A percentile compares a stretch with the other conserved stretches of the same genome.
phyloP scores from a whole-genome alignment of 768 basidiomycete species.

The Leccinum uliginosum region DNA sequence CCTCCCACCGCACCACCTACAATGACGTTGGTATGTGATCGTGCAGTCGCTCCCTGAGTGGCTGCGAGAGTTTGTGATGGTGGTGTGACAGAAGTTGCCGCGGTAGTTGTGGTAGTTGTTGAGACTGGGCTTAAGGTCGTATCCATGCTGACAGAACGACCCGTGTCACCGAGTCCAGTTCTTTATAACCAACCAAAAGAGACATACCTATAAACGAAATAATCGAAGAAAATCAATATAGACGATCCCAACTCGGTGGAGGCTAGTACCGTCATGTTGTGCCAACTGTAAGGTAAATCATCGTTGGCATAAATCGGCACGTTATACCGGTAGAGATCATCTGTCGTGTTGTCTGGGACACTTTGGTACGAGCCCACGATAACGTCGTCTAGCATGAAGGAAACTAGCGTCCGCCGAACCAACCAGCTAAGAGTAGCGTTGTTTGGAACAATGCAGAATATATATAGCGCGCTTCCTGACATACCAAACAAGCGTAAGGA shows the following conservation, averaged over 20 bases:
- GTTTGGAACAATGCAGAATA: conserved; percentile 19
- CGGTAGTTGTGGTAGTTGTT: neutral
- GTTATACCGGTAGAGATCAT: conserved; percentile 8
- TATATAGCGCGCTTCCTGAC: conserved; percentile 13
- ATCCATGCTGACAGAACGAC: too few relatives aligned
- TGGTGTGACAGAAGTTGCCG: neutral
- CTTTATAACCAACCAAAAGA: too few relatives aligned
- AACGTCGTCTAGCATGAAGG: conserved; percentile 8
- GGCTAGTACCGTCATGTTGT: conserved; percentile 8
- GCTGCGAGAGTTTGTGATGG: neutral
- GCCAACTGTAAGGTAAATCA: neutral
- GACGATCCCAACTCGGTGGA: neutral
- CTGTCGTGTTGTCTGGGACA: neutral
- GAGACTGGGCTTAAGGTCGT: too few relatives aligned
- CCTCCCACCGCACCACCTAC: conserved; percentile 11
- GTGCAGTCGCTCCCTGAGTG: neutral
- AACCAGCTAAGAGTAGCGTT: neutral
- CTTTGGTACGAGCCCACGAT: neutral
- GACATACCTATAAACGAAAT: conserved; percentile 18
- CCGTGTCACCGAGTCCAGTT: too few relatives aligned
- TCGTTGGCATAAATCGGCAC: conserved; percentile 12
- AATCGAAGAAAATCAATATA: conserved; percentile 15
- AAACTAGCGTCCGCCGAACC: neutral
- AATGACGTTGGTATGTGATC: neutral
- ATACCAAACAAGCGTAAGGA: neutral